These are phyloP conservation scores for Millerozyma acaciae DNA, from an alignment of 805 yeast genomes.

Conservation along the genomic window DNA sequence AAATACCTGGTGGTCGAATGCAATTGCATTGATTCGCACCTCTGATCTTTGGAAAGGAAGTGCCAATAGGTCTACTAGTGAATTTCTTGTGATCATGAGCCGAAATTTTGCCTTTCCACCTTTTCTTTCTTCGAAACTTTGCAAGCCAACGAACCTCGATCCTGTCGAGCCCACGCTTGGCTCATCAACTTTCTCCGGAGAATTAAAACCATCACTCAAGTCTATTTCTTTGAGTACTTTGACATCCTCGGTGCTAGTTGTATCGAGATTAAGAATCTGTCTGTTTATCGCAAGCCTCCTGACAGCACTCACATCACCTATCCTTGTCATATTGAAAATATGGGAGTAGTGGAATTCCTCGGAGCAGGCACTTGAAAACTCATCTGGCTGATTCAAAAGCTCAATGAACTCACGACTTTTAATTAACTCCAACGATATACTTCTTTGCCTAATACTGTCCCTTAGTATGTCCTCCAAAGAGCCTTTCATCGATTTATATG, in stretches of 20 bases:
- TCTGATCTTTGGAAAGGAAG: slow-evolving; percentile 2
- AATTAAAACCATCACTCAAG: slow-evolving; percentile 3
- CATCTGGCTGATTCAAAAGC: slow-evolving; percentile 2
- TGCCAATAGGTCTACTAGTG: slow-evolving; percentile 5
- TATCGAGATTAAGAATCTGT: no score
- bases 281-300: no score
- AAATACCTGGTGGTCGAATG: slow-evolving; percentile 6
- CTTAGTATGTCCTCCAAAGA: slow-evolving; percentile 1
- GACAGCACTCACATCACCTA: no score
- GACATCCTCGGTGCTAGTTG: no score
- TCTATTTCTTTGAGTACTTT: slow-evolving; percentile 3
- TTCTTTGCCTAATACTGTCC: slow-evolving; percentile 4
- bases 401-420: slow-evolving; percentile 4
- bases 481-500: no score
- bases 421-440: slow-evolving; percentile 6
- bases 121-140: slow-evolving; percentile 2
- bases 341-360: slow-evolving; percentile 8
- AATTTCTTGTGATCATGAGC: slow-evolving; percentile 8
- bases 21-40: slow-evolving; percentile 4
- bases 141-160: slow-evolving; percentile 7
- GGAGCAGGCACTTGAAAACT: slow-evolving; percentile 2
- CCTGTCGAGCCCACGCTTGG: slow-evolving; percentile 5
- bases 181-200: slow-evolving; percentile 1
- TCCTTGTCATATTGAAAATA: no score
- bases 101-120: slow-evolving; percentile 3